Evolutionary conservation across 1,284 basidiomycete genomes (phyloP).

Genomic region (Marasmius fiardii): DNA sequence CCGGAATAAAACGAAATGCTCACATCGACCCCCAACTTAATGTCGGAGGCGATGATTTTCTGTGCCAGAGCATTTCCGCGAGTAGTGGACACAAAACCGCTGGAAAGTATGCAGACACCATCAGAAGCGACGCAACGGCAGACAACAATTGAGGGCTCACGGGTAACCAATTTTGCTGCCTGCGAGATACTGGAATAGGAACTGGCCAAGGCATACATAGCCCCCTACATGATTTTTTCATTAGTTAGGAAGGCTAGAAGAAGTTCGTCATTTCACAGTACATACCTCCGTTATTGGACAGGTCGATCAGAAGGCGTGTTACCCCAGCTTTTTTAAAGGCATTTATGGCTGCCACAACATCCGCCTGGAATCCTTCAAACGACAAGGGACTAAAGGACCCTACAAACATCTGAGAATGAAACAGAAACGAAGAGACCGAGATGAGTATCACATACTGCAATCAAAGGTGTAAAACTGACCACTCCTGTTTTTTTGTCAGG

Average conservation of each 20-base stretch:
- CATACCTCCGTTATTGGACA: conserved; percentile 60
- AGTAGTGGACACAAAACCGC: conserved; percentile 50
- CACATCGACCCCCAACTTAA: conserved; percentile 38
- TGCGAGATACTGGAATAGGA: conserved; percentile 54
- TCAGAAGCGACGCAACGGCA: not conserved
- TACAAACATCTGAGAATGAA: conserved; percentile 64
- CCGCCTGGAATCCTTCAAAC: conserved; percentile 51
- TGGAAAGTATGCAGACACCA: conserved; percentile 18
- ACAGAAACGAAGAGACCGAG: not conserved
- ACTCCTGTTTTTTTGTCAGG: conserved; percentile 61
- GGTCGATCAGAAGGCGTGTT: conserved; percentile 51
- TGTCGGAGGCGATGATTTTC: conserved; percentile 51
- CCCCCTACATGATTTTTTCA: conserved; percentile 36
- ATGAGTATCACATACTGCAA: not conserved
- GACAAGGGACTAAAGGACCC: conserved; percentile 52
- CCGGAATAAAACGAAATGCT: conserved; percentile 41
- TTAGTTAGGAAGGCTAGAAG: not conserved
- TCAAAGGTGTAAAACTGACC: conserved; percentile 30
- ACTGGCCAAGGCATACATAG: conserved; percentile 59
- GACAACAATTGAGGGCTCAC: conserved; percentile 28
- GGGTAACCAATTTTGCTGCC: conserved; percentile 49
- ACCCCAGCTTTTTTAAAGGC: conserved; percentile 47
- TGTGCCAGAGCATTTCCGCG: conserved; percentile 55
- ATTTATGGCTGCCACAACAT: conserved; percentile 43
- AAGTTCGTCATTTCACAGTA: no score